phyloP scores from a whole-genome alignment of 2,329 filamentous ascomycete genomes.

The Verticillium klebahnii region DNA sequence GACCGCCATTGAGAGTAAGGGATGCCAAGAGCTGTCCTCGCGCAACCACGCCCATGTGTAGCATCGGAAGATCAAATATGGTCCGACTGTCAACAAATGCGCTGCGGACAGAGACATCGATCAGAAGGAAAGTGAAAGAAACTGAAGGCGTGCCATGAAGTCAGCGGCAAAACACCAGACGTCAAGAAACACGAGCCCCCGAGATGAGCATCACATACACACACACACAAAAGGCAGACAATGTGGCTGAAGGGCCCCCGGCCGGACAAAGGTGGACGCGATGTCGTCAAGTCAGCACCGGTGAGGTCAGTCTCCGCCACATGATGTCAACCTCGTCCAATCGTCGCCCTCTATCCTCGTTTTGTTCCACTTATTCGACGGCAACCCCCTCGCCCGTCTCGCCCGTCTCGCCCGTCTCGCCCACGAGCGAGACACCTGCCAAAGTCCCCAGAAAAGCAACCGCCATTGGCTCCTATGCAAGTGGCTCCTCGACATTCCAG shows the following conservation, averaged over 20 bases:
- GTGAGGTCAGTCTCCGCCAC: not conserved
- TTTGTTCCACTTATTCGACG: not conserved
- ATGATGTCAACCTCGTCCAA: constrained; percentile 2
- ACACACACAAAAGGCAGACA: not conserved
- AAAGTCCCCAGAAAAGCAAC: no score
- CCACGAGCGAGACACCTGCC: no score
- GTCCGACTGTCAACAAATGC: no score
- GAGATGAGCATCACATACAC: not conserved
- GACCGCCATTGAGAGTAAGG: no score
- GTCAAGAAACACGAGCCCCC: not conserved
- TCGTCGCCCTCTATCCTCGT: not conserved
- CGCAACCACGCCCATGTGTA: no score
- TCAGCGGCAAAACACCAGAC: not conserved
- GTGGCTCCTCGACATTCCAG: no score
- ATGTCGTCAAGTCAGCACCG: not conserved
- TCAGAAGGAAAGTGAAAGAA: not conserved
- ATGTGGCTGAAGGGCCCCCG: not conserved
- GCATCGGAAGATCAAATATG: no score
- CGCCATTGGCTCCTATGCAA: no score
- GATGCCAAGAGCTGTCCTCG: not conserved
- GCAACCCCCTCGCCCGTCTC: not conserved
- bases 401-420: no score
- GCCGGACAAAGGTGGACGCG: not conserved
- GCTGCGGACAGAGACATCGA: not conserved
- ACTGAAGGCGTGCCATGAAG: not conserved